Evolutionary conservation across 768 basidiomycete species (phyloP).

Genomic region (Ramaria sp.): DNA sequence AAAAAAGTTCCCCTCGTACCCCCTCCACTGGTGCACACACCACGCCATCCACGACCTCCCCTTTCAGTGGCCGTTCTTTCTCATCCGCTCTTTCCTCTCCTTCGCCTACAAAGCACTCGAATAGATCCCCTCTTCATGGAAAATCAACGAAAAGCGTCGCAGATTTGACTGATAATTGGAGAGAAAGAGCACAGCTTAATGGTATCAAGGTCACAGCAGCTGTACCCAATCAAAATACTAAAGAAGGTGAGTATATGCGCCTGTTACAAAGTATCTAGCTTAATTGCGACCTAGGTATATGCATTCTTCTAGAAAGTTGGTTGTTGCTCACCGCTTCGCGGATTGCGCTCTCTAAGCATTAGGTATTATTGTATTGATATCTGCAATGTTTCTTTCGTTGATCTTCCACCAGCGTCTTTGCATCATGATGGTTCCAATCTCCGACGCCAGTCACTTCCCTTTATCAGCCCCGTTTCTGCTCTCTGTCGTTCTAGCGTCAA

Average conservation of each 20-base stretch:
- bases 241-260: constrained; percentile 35
- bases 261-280: constrained; percentile 8
- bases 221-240: constrained; percentile 28
- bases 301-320: no score
- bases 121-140: neutral
- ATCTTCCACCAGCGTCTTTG: neutral
- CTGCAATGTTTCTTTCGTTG: neutral
- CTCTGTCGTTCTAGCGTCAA: constrained; percentile 27
- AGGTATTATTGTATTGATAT: no score
- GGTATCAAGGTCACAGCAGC: constrained; percentile 52
- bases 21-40: neutral
- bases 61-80: constrained; percentile 1
- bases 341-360: no score
- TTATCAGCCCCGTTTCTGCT: constrained; percentile 17
- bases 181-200: constrained; percentile 57
- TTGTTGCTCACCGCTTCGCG: no score
- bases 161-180: constrained; percentile 60
- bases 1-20: neutral
- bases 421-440: neutral
- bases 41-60: neutral
- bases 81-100: neutral
- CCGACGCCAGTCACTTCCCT: constrained; percentile 7
- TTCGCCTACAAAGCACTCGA: neutral
- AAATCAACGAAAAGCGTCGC: constrained; percentile 30
- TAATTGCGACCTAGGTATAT: no score